Conservation (phyloP, 75 land plant genomes). For the Ceratopteris richardii region DNA sequence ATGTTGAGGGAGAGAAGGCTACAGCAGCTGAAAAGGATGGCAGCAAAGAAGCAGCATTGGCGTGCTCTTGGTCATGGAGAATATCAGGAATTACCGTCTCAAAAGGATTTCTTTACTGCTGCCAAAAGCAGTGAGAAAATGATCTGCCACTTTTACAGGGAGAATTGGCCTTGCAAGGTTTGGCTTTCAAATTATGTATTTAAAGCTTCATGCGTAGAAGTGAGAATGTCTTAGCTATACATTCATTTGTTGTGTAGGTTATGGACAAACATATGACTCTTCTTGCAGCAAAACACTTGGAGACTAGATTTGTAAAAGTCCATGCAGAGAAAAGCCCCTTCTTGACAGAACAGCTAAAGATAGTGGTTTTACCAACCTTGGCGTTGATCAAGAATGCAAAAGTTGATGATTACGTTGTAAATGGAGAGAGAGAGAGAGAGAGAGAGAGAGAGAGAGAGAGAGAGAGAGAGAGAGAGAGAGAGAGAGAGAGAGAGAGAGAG, state of each 20-base stretch:
- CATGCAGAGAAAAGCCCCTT: slow-evolving; percentile 99
- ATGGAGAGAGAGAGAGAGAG: too few species aligned
- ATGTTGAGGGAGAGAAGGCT: slow-evolving; percentile 59
- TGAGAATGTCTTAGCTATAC: too few species aligned
- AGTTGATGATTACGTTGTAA: slow-evolving; percentile 98
- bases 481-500: too few species aligned
- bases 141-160: slow-evolving; percentile 92
- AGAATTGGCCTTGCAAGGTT: slow-evolving; percentile 99
- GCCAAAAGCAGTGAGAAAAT: slow-evolving; percentile 94
- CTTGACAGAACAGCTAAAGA: slow-evolving; percentile 78
- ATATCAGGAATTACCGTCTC: slow-evolving; percentile 65
- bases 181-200: background rate
- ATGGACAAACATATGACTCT: slow-evolving; percentile 83
- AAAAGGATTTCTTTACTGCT: slow-evolving; percentile 86
- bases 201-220: too few species aligned
- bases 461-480: too few species aligned
- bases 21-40: slow-evolving; percentile 77
- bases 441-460: too few species aligned
- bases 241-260: slow-evolving; percentile 69
- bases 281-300: slow-evolving; percentile 83
- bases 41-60: slow-evolving; percentile 73
- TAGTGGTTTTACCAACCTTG: slow-evolving; percentile 83
- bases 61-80: slow-evolving; percentile 83
- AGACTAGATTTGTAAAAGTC: slow-evolving; percentile 90
- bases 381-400: slow-evolving; percentile 93